Base-by-base conservation (phyloP, 805 yeast genomes). In the Brettanomyces sp. region DNA sequence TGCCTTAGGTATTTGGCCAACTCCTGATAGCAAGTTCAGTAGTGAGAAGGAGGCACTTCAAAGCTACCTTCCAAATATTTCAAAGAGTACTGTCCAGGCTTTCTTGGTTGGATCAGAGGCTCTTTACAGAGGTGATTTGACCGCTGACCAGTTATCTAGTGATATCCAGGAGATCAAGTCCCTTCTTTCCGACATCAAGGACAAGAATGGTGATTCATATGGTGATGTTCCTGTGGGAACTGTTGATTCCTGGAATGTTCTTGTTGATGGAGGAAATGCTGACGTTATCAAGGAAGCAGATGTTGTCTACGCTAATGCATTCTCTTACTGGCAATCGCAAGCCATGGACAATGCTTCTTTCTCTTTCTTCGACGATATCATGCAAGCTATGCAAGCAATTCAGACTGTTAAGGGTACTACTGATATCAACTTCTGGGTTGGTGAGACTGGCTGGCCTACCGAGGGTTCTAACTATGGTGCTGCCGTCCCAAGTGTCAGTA, bases 281-380 rank as follows among this genome's bases (percentile, higher is more conserved):
- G 77, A 83, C 24, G 95, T 85, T 47, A 81, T 91, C 62, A 57
- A 78, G 64, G 90, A 88, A 44, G 72, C 95, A 42, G 98, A 91
- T 65, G 72, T 87, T 58, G 80, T 89, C 50, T 85, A 82, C 65
- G 95, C 96, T 60, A 91, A 91, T 64, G 97, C 96, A 43, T 91
- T 91, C 77, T 86, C 97, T 7, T 91, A 90, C 82, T 91, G 98
- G 98, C 98, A 91, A 73, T 97, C 97, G 39, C 97, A 89, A 73
- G 76, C 88, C 55, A 76, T 75, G 77, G 60, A 66, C 43, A 90
- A 90, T 66, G 78, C 96, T 25, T 79, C 95, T 14, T 86, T 79
- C 76, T 88, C 96, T 2, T 91, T 90, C 83, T 78, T 88, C 55
- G 97, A 90, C 65, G 97, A 91, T 66, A 87, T 91, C 66, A 89